phyloP scores from a whole-genome alignment of 345 rosid species.

The Cochlearia excelsa region DNA sequence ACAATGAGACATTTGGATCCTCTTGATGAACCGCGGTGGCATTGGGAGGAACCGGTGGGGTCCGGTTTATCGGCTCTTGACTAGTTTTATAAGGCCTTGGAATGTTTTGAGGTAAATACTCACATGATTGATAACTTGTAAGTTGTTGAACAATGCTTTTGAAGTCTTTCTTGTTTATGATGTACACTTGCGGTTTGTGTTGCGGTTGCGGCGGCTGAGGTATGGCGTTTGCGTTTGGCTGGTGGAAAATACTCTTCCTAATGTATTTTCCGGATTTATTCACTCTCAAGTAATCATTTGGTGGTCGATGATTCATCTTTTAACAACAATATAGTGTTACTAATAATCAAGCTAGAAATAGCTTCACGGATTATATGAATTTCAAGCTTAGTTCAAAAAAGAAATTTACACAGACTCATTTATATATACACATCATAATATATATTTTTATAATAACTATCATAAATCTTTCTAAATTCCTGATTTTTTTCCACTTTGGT shows the following conservation, averaged over 20 bases:
- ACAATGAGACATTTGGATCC: slow-evolving; percentile 58
- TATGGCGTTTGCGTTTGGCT: slow-evolving; percentile 42
- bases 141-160: slow-evolving; percentile 75
- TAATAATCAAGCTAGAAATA: slow-evolving; percentile 10
- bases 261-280: slow-evolving; percentile 11
- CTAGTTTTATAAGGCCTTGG: slow-evolving; percentile 38
- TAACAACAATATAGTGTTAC: background rate
- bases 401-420: no score
- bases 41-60: slow-evolving; percentile 34
- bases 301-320: slow-evolving; percentile 23
- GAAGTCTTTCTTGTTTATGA: slow-evolving; percentile 79
- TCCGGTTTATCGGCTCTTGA: slow-evolving; percentile 36
- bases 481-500: no score
- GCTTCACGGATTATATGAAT: slow-evolving; percentile 1
- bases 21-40: slow-evolving; percentile 38
- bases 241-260: slow-evolving; percentile 53
- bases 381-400: background rate
- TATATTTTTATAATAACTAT: no score
- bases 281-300: slow-evolving; percentile 23
- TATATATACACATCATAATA: no score
- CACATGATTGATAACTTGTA: slow-evolving; percentile 60
- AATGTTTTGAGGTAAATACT: slow-evolving; percentile 58
- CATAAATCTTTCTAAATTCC: no score
- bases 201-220: slow-evolving; percentile 53
- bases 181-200: slow-evolving; percentile 61